Evolutionary conservation across 768 basidiomycete species (phyloP).

Genomic region (Mycena capillaripes): DNA sequence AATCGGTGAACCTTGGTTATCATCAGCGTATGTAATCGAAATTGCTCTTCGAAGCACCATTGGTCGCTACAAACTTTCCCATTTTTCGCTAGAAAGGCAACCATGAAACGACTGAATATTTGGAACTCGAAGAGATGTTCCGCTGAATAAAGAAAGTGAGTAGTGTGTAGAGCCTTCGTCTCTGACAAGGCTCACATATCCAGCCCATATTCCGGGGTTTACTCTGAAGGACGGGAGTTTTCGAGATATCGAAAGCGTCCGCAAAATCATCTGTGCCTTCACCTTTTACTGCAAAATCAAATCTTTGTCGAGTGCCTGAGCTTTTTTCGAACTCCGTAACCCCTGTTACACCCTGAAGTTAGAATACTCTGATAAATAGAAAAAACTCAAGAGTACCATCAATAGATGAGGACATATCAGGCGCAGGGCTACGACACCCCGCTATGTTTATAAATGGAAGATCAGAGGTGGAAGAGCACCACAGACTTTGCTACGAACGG

Average conservation of each 20-base stretch:
- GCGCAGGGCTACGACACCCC: neutral
- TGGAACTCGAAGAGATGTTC: neutral
- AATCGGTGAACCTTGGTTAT: neutral
- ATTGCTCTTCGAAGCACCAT: neutral
- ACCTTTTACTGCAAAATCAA: no score
- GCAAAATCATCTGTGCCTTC: no score
- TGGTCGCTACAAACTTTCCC: neutral
- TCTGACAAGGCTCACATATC: neutral
- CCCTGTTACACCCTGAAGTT: no score
- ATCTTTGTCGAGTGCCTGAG: no score
- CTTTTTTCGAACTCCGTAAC: no score
- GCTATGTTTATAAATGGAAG: neutral
- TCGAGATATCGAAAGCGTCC: neutral
- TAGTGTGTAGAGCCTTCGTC: no score
- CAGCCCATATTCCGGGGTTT: neutral
- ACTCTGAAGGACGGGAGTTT: neutral
- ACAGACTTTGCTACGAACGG: neutral
- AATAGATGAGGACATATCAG: no score
- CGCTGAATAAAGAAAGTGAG: neutral
- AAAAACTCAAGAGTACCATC: no score
- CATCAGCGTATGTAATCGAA: neutral
- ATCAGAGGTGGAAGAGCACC: neutral
- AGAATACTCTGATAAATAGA: no score
- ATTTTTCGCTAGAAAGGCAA: neutral
- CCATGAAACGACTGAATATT: neutral